phyloP scores from a whole-genome alignment of 2,329 filamentous ascomycete genomes.

The Exophiala spinifera region DNA sequence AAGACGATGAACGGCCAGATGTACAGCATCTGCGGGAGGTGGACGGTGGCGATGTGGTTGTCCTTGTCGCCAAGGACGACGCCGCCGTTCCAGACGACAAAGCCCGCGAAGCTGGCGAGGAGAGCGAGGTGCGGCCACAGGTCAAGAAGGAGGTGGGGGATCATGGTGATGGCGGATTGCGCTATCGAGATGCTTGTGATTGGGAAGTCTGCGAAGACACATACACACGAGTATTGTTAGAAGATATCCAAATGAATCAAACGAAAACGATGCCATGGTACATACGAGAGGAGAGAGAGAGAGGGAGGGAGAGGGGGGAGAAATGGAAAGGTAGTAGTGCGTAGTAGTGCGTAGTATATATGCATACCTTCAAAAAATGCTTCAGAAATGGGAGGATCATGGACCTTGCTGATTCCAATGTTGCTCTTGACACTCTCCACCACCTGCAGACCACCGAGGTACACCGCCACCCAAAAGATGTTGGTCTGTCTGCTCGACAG shows the following conservation, averaged over 20 bases:
- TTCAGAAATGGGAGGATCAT: conserved; percentile 49
- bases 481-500: conserved; percentile 90
- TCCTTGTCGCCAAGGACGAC: conserved; percentile 96
- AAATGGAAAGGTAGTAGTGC: neutral
- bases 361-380: conserved; percentile 49
- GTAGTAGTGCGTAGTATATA: neutral
- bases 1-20: conserved; percentile 87
- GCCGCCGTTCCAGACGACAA: conserved; percentile 82
- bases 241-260: no score
- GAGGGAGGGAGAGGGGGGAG: neutral
- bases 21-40: conserved; percentile 90
- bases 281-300: no score
- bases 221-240: conserved; percentile 2
- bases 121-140: conserved; percentile 55
- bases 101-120: conserved; percentile 65
- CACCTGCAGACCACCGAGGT: conserved; percentile 45
- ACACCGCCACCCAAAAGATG: conserved; percentile 79
- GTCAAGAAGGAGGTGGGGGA: conserved; percentile 37
- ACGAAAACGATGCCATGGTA: no score
- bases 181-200: conserved; percentile 56
- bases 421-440: conserved; percentile 33
- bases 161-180: conserved; percentile 46
- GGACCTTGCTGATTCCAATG: conserved; percentile 40
- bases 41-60: conserved; percentile 85
- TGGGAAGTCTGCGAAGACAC: conserved; percentile 29